These are phyloP conservation scores for Phytopythium cucurbitacearum DNA, from an alignment of 352 stramenopile species.

Conservation along the genomic window DNA sequence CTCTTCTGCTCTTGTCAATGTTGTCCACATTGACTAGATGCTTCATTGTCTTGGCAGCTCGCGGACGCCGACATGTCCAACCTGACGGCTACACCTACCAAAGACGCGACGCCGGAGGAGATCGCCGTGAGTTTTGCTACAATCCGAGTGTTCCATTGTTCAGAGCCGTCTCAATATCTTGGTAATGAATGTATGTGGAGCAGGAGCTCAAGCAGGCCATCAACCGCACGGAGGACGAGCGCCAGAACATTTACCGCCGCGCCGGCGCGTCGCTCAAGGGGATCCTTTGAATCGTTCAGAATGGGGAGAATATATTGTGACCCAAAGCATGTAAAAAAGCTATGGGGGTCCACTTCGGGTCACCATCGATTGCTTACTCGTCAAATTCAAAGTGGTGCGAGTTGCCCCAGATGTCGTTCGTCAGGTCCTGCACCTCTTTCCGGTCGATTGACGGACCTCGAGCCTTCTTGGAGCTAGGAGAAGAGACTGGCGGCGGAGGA, in stretches of 20 bases:
- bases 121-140: conserved; percentile 36
- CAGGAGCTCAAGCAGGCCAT: conserved; percentile 75
- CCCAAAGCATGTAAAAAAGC: too few species aligned
- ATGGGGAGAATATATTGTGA: conserved; percentile 19
- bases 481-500: conserved; percentile 10
- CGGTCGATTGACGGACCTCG: conserved; percentile 23
- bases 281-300: conserved; percentile 28
- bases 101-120: conserved; percentile 71
- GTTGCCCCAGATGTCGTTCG: conserved; percentile 81
- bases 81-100: conserved; percentile 72
- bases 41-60: conserved; percentile 36
- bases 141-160: not conserved
- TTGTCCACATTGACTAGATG: not conserved
- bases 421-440: conserved; percentile 54
- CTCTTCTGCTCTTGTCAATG: not conserved
- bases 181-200: not conserved
- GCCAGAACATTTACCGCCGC: conserved; percentile 76
- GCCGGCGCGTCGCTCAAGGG: conserved; percentile 77
- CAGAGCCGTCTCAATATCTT: not conserved
- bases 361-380: conserved; percentile 11
- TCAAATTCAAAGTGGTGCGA: conserved; percentile 78
- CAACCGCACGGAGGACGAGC: conserved; percentile 70
- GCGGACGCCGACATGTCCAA: conserved; percentile 86
- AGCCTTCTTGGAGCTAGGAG: conserved; percentile 23
- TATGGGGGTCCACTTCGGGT: too few species aligned